Percentiles rank a stretch among this genome's conserved stretches.
Conservation (phyloP, 768 basidiomycete species). For the Hypholoma fasciculare region DNA sequence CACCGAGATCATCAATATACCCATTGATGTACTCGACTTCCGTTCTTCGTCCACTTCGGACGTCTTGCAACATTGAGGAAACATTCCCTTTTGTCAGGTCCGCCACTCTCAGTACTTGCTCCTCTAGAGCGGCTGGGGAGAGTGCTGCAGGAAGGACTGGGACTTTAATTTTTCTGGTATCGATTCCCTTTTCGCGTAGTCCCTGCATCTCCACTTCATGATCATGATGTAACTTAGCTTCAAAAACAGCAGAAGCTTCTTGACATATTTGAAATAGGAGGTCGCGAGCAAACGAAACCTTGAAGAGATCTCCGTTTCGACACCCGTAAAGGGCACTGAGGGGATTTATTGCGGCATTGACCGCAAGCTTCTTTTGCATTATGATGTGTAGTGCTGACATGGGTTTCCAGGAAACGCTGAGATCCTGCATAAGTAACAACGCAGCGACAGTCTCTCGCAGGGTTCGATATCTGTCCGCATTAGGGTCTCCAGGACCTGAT, state of each 20-base stretch:
- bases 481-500: constrained; percentile 34
- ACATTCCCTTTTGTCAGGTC: constrained; percentile 61
- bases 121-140: constrained; percentile 41
- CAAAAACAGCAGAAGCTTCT: constrained; percentile 72
- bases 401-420: constrained; percentile 65
- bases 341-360: constrained; percentile 83
- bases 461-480: constrained; percentile 48
- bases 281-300: constrained; percentile 36
- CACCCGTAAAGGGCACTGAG: constrained; percentile 82
- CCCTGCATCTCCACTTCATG: constrained; percentile 31
- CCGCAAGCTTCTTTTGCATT: constrained; percentile 79
- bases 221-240: constrained; percentile 46
- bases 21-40: constrained; percentile 88
- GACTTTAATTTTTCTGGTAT: constrained; percentile 23
- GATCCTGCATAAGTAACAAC: constrained; percentile 52
- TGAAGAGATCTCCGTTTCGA: constrained; percentile 74
- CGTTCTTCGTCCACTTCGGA: constrained; percentile 59
- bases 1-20: constrained; percentile 68
- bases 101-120: constrained; percentile 61
- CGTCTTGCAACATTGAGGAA: constrained; percentile 80
- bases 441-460: constrained; percentile 71
- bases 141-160: constrained; percentile 50
- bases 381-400: constrained; percentile 64
- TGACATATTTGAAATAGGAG: constrained; percentile 56
- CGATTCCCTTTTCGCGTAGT: constrained; percentile 26